A percentile compares a stretch with the other conserved stretches of the same genome.
Evolutionary conservation across 116 monocot genomes (phyloP).

Genomic region (Papilionanthe hybrid): DNA sequence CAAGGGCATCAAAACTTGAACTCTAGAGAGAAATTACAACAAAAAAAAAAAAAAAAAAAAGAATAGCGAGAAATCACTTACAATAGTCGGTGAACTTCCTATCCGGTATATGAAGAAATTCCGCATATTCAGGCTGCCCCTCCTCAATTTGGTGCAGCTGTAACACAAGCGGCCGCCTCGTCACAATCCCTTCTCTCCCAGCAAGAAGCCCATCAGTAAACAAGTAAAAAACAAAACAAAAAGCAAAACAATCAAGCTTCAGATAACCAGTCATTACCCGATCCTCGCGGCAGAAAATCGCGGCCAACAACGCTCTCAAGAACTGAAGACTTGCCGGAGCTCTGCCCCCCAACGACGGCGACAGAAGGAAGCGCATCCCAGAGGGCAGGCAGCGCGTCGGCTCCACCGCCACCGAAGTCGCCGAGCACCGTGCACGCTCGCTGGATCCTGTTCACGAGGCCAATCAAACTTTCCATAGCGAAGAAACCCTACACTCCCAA

Average conservation of each 20-base stretch:
- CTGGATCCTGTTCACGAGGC: slow-evolving; percentile 88
- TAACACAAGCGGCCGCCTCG: slow-evolving; percentile 31
- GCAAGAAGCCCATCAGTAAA: slow-evolving; percentile 2
- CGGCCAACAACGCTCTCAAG: slow-evolving; percentile 94
- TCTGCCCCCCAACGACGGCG: slow-evolving; percentile 84
- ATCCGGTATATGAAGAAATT: slow-evolving; percentile 30
- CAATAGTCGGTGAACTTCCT: slow-evolving; percentile 31
- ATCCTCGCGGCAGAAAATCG: slow-evolving; percentile 81
- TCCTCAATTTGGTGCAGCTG: slow-evolving; percentile 31
- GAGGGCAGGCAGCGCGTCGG: slow-evolving; percentile 42
- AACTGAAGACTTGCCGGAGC: slow-evolving; percentile 95
- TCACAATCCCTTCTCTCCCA: slow-evolving; percentile 25
- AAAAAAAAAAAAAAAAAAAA: background rate
- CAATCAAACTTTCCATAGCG: slow-evolving; percentile 85
- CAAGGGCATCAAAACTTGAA: background rate
- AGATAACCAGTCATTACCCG: slow-evolving; percentile 8
- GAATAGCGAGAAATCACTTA: background rate
- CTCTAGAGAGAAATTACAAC: background rate
- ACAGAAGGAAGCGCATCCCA: slow-evolving; percentile 67
- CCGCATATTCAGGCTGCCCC: slow-evolving; percentile 25
- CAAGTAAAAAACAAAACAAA: background rate
- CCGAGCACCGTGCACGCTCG: slow-evolving; percentile 88
- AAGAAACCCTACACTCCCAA: background rate
- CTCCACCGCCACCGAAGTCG: slow-evolving; percentile 67
- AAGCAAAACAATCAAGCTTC: too few species aligned